These are phyloP conservation scores for Camellia granthamiana DNA, from an alignment of 148 eudicot species.

Conservation along the genomic window DNA sequence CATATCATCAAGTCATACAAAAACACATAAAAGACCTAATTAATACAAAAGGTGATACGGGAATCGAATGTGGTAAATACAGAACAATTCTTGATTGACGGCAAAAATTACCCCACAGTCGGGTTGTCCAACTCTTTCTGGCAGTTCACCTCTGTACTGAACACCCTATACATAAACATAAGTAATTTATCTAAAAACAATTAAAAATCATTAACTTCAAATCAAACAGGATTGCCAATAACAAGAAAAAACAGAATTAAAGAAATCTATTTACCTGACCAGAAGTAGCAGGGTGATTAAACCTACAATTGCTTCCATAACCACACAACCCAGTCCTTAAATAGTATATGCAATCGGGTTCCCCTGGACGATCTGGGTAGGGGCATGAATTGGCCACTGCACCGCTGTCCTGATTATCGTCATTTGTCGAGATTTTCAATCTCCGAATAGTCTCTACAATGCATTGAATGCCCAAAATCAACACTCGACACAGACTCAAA, in stretches of 20 bases:
- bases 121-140: conserved; percentile 67
- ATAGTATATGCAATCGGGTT: conserved; percentile 63
- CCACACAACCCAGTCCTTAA: conserved; percentile 61
- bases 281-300: conserved; percentile 59
- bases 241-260: not conserved
- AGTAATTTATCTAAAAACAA: not conserved
- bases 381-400: conserved; percentile 8
- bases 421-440: conserved; percentile 33
- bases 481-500: not conserved
- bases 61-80: not conserved
- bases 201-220: not conserved
- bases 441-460: conserved; percentile 33
- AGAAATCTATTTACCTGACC: conserved; percentile 32
- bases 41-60: not conserved
- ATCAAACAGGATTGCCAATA: not conserved
- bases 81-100: not conserved
- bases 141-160: conserved; percentile 38
- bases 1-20: not conserved
- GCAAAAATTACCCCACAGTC: conserved; percentile 62
- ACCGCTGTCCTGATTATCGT: conserved; percentile 21
- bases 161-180: conserved; percentile 17
- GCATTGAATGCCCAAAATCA: conserved; percentile 7
- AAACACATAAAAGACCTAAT: not conserved
- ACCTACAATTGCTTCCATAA: conserved; percentile 61
- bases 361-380: conserved; percentile 65